Base-by-base conservation (phyloP, 768 basidiomycete species). In the Crepidotus variabilis region DNA sequence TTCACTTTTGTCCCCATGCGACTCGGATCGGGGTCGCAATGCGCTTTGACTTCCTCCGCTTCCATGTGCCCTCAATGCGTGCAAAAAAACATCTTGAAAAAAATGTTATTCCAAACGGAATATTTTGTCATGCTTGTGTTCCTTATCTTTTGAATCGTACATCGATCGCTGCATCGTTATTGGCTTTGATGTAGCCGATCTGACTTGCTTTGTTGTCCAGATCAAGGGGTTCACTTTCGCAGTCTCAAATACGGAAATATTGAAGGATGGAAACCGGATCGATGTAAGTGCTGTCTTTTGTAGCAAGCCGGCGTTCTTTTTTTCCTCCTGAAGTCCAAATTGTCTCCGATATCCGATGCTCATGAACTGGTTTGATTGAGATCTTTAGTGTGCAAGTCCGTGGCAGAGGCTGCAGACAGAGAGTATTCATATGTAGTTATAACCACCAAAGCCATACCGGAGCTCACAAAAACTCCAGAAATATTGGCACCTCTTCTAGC, bases 381-480 rank as follows among this genome's bases (percentile, higher is more conserved):
- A n/a, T 11, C 45, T 18, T 2, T 46, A 88, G 88, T 88, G 51
- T 79, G 82, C 61, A 77, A 68, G 33, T 81, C 82, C 2, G 77
- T 90, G 28, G 68, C 66, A 1, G 83, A 84, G 39, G 89, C 89
- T 10, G 74, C 79, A 16, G 86, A 87, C 64, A 66, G 74, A 34
- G 65, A 77, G 0, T 92, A 90, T 67, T 74, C 79, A 46, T 83
- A 85, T 66, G 87, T 88, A 5, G 69, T 92, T 28, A 66, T 90
- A 48, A 77, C 85, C 2, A 88, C 87, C 1, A 92, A 92, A 65
- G 83, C 84, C 3, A 70, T 90, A 16, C 88, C 89, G 2, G 89
- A 92, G 61, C 63, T 87, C 9, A 63, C 71, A 1, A 79, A 76
- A 10, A 88, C 85, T 6, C 72, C 88, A 0, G 65, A 71, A 3